Evolutionary conservation across 225 moss, liverwort and hornwort species (phyloP).

Genomic region (Neckera pumila): DNA sequence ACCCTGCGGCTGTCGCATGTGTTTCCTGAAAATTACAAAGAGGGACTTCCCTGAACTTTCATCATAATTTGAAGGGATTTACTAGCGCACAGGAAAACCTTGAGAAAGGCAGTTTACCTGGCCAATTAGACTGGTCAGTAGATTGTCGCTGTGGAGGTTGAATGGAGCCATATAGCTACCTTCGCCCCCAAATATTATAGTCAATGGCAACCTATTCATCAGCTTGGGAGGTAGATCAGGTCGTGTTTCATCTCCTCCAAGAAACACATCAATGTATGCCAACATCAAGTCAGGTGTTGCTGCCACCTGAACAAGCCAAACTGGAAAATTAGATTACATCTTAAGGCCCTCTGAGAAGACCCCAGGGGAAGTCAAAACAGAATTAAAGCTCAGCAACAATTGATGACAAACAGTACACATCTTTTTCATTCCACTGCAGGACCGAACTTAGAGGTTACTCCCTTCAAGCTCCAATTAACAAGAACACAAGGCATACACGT

Average conservation of each 20-base stretch:
- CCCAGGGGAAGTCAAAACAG: neutral
- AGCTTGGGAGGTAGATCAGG: constrained; percentile 82
- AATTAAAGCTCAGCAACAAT: neutral
- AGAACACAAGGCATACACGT: neutral
- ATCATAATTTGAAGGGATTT: neutral
- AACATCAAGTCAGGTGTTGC: constrained; percentile 97
- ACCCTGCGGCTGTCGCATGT: neutral
- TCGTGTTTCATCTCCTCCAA: constrained; percentile 95
- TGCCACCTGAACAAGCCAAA: constrained; percentile 55
- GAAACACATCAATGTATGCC: constrained; percentile 93
- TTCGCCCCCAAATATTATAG: constrained; percentile 85
- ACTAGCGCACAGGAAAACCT: neutral
- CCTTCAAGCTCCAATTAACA: neutral
- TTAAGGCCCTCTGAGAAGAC: neutral
- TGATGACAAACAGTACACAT: neutral
- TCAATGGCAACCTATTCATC: constrained; percentile 83
- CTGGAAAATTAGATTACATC: neutral
- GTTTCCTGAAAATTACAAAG: neutral
- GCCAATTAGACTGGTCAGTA: constrained; percentile 78
- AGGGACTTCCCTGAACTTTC: neutral
- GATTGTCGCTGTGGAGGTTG: constrained; percentile 94
- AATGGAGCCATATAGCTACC: constrained; percentile 96
- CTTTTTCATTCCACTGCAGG: neutral
- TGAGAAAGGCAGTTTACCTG: constrained; percentile 30
- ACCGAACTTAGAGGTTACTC: neutral